Percentiles rank a stretch among this genome's conserved stretches.
Evolutionary conservation across 1,139 yeast genomes (phyloP).

Genomic region (Candida sp.): DNA sequence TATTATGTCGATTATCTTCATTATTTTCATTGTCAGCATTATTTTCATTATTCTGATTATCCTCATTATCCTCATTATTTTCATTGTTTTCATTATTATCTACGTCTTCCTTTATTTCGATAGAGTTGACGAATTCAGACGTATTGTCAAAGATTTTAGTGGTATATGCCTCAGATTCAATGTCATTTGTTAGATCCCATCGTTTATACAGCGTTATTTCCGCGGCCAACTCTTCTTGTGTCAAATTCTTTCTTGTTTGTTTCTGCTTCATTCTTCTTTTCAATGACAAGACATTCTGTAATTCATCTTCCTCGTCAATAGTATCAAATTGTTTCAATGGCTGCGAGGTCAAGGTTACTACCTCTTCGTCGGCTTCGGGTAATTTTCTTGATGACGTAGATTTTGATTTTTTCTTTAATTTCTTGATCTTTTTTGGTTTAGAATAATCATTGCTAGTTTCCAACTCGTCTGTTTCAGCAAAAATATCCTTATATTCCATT

Average conservation of each 20-base stretch:
- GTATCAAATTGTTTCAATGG: conserved; percentile 26
- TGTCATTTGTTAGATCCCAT: conserved; percentile 25
- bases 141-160: conserved; percentile 55
- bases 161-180: conserved; percentile 14
- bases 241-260: conserved; percentile 19
- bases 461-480: conserved; percentile 2
- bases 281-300: conserved; percentile 37
- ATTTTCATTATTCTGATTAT: conserved; percentile 3
- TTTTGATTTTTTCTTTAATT: conserved; percentile 28
- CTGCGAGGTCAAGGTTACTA: conserved; percentile 13
- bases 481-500: conserved; percentile 2
- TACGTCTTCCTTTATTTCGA: conserved; percentile 11
- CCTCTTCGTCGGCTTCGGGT: conserved; percentile 13
- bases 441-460: conserved; percentile 27
- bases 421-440: conserved; percentile 45
- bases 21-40: conserved; percentile 5
- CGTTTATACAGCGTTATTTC: conserved; percentile 36
- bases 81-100: conserved; percentile 1
- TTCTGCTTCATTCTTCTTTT: conserved; percentile 40
- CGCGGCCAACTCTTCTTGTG: conserved; percentile 46
- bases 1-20: conserved; percentile 3
- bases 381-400: conserved; percentile 10
- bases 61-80: conserved; percentile 1
- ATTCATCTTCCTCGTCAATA: conserved; percentile 45
- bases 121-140: conserved; percentile 49